Base-by-base conservation (phyloP, 176 grass and related monocot genomes). In the Alloteropsis semialata region DNA sequence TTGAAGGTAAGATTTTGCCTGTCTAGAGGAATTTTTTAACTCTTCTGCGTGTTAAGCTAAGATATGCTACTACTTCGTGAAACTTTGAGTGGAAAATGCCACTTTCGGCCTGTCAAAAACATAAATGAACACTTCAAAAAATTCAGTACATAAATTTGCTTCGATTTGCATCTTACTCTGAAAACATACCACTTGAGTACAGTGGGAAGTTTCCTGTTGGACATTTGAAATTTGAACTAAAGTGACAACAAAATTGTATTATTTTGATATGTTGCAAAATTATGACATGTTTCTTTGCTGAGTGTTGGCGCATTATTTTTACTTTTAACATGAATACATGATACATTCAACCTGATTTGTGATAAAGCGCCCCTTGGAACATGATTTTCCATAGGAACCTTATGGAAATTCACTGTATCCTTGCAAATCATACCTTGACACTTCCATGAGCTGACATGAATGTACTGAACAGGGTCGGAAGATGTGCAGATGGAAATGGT, bases 401-500 rank as follows among this genome's bases (percentile, higher is more conserved):
- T 32, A 32, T 72, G 24, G 12, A 28, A 25, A 46, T 19, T 71
- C 17, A 19, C 3, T 49, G 6, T 48, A 2, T 49, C 16, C 9
- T 8, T 64, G 18, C 2, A 8, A 63, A 33, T 64, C 19, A 24
- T 38, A 80, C 50, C 49, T 60, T 69, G 37, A 16, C 16, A 56
- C 10, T 44, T 54, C 10, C 54, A 45, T 78, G 46, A 50, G 6
- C 88, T 90, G 44, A 90, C 62, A 78, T 72, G 17, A 70, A 78
- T 5, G 19, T 51, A 82, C 45, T 79, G 81, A 75, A 38, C 91
- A 99, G 96, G 92, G 15, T 77, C 87, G 27, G 96, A 96, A 86
- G 87, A 94, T 50, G 88, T 92, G 36, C 96, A 96, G 77, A 94
- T 92, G 87, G 87, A 96, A 85, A 99, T 99, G 93, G 96, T 92